A percentile compares a stretch with the other conserved stretches of the same genome.
Evolutionary conservation across 805 yeast genomes (phyloP).

Genomic region (Trichomonascus vanleenenianus): DNA sequence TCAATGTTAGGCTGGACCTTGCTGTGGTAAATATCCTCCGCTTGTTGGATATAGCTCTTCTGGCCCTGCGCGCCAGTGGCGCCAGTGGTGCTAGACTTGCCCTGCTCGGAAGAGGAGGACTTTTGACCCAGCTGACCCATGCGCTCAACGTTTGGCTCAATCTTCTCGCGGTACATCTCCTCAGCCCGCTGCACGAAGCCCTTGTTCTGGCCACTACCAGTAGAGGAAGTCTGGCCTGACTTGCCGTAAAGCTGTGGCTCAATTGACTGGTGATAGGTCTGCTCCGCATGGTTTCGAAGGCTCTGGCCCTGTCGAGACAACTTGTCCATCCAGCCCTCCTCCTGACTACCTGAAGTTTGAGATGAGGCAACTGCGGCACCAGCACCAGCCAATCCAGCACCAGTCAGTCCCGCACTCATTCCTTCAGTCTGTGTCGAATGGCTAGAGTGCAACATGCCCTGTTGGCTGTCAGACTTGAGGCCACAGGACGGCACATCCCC

Average conservation of each 20-base stretch:
- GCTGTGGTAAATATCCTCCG: background rate
- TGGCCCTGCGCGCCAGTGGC: background rate
- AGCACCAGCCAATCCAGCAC: slow-evolving; percentile 1
- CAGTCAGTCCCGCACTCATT: slow-evolving; percentile 11
- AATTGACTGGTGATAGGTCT: too few species aligned
- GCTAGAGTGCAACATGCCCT: too few species aligned
- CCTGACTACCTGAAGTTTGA: background rate
- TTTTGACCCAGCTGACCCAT: too few species aligned
- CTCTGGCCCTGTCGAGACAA: background rate
- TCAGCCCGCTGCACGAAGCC: background rate
- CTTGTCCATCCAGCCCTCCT: background rate
- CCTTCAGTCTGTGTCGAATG: slow-evolving; percentile 14
- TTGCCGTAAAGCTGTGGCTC: too few species aligned
- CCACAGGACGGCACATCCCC: too few species aligned
- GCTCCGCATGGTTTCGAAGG: background rate
- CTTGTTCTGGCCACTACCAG: background rate
- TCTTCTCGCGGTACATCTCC: background rate
- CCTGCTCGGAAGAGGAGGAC: too few species aligned
- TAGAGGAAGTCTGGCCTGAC: background rate
- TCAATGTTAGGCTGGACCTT: too few species aligned
- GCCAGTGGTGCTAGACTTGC: background rate
- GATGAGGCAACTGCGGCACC: background rate
- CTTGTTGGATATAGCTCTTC: background rate
- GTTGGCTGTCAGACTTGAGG: too few species aligned
- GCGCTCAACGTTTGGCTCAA: background rate